A percentile compares a stretch with the other conserved stretches of the same genome.
Evolutionary conservation across 2,329 filamentous ascomycete species (phyloP).

Genomic region (Talaromyces islandicus): DNA sequence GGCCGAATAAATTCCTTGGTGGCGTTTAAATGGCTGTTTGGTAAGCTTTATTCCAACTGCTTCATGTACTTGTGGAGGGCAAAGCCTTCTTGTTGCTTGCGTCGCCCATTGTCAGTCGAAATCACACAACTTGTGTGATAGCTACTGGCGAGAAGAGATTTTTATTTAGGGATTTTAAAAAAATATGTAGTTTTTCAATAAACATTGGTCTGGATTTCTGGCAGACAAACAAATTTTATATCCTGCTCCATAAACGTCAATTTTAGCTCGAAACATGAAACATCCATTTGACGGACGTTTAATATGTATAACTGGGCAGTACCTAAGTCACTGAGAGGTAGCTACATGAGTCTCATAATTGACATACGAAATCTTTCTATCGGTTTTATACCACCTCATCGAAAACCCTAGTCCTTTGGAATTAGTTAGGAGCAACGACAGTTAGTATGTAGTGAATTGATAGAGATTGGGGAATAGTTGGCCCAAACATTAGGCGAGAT

Average conservation of each 20-base stretch:
- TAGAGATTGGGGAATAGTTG: too few relatives aligned
- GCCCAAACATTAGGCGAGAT: too few relatives aligned
- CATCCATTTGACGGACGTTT: too few relatives aligned
- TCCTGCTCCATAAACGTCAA: not conserved
- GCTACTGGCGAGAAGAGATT: not conserved
- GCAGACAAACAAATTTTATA: not conserved
- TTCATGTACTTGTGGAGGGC: not conserved
- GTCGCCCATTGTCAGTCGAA: not conserved
- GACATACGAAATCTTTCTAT: too few relatives aligned
- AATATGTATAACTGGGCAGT: not conserved
- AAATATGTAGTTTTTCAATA: not conserved
- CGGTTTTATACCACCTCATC: too few relatives aligned
- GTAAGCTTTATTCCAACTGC: slow-evolving; percentile 10
- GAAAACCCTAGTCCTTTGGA: too few relatives aligned
- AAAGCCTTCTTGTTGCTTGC: not conserved
- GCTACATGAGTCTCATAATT: too few relatives aligned
- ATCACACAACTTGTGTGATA: not conserved
- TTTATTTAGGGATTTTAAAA: not conserved
- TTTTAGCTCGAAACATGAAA: not conserved
- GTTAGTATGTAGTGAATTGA: too few relatives aligned
- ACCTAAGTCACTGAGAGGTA: too few relatives aligned
- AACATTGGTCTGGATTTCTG: not conserved
- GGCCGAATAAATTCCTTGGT: slow-evolving; percentile 58
- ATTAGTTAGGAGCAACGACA: too few relatives aligned
- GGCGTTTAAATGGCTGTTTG: slow-evolving; percentile 6